These are phyloP conservation scores for Trebouxiophyceae sp. DNA, from an alignment of 163 green algal genomes.

Conservation along the genomic window DNA sequence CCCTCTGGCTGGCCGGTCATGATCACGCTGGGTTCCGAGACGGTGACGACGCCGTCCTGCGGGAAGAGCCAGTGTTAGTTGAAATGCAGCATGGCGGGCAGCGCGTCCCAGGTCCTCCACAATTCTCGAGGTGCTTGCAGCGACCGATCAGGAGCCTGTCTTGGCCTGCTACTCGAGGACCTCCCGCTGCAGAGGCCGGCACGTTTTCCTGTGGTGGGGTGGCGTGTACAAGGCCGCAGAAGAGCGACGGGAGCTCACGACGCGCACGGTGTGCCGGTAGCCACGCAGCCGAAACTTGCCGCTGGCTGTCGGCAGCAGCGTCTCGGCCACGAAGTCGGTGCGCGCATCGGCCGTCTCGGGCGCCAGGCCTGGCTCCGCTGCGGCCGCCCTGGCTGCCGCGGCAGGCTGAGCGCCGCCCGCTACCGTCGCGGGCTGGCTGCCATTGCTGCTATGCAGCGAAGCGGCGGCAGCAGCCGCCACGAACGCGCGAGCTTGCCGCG, in stretches of 20 bases:
- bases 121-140: neutral
- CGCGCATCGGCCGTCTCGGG: neutral
- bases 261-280: constrained; percentile 81
- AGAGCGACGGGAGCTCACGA: neutral
- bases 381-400: too few species aligned
- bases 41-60: constrained; percentile 66
- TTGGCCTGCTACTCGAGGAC: neutral
- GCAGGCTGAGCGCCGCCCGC: too few species aligned
- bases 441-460: too few species aligned
- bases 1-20: constrained; percentile 67
- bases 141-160: neutral
- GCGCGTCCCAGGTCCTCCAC: too few species aligned
- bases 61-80: too few species aligned
- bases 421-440: too few species aligned
- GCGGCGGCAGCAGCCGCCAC: too few species aligned
- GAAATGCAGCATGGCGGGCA: too few species aligned
- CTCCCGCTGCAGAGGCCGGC: neutral
- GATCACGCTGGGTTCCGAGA: constrained; percentile 79
- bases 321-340: constrained; percentile 88
- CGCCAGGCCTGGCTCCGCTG: too few species aligned
- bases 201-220: neutral
- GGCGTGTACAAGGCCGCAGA: neutral
- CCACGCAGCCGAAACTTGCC: constrained; percentile 79
- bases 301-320: constrained; percentile 73
- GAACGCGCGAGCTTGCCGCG: too few species aligned